A percentile compares a stretch with the other conserved stretches of the same genome.
Evolutionary conservation across 176 grass and related monocot species (phyloP).

Genomic region (Pontederia paniculata): DNA sequence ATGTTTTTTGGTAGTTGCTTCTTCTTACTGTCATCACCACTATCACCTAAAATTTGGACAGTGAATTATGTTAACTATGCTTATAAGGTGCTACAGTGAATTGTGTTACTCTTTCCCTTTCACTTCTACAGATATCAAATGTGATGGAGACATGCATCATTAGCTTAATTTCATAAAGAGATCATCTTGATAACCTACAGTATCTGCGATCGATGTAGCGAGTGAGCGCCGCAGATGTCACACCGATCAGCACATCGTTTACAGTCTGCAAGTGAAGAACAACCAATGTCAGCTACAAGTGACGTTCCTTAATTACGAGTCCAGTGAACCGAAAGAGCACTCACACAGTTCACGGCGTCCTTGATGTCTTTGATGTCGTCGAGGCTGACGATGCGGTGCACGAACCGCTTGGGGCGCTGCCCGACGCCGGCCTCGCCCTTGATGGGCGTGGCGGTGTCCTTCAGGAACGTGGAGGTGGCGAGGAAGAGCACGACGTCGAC

Average conservation of each 20-base stretch:
- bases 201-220: conserved; percentile 46
- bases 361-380: conserved; percentile 70
- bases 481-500: conserved; percentile 44
- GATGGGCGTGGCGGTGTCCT: conserved; percentile 44
- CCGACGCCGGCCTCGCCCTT: conserved; percentile 39
- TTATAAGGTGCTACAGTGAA: too few species aligned
- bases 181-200: conserved; percentile 20
- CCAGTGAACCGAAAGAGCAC: conserved; percentile 1
- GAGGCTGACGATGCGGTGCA: conserved; percentile 55
- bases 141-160: too few species aligned
- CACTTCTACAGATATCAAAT: too few species aligned
- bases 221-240: conserved; percentile 51
- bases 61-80: too few species aligned
- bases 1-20: conserved; percentile 16
- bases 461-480: conserved; percentile 40
- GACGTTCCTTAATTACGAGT: too few species aligned
- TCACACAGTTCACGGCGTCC: conserved; percentile 73
- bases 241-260: conserved; percentile 73
- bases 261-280: conserved; percentile 46
- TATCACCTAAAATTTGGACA: background rate
- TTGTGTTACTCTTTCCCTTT: too few species aligned
- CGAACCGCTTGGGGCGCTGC: conserved; percentile 51
- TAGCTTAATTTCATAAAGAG: background rate
- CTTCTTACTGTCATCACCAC: conserved; percentile 9
- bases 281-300: background rate